These are phyloP conservation scores for Ophiocordyceps camponoti-rufipedis DNA, from an alignment of 2,329 filamentous ascomycete genomes.

Conservation along the genomic window DNA sequence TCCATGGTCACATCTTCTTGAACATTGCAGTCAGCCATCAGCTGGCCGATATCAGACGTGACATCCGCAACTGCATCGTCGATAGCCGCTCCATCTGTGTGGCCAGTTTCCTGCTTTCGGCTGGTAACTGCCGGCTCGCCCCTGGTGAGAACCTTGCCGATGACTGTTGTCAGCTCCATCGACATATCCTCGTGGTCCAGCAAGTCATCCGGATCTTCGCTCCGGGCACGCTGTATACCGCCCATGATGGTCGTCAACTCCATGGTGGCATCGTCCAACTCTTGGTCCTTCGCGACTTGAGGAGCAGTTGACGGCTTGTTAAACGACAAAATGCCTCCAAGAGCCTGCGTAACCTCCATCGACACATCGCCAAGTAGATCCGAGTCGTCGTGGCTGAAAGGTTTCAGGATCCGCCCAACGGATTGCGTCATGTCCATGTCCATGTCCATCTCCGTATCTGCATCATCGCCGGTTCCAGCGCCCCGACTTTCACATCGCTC, in stretches of 20 bases:
- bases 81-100: constrained; percentile 8
- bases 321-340: constrained; percentile 58
- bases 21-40: constrained; percentile 16
- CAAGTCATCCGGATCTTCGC: constrained; percentile 15
- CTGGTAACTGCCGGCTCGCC: constrained; percentile 7
- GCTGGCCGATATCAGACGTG: constrained; percentile 37
- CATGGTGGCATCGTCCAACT: constrained; percentile 39
- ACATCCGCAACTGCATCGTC: constrained; percentile 31
- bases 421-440: constrained; percentile 35
- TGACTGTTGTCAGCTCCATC: constrained; percentile 57
- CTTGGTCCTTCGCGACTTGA: neutral
- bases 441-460: constrained; percentile 12
- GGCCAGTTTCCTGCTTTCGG: constrained; percentile 8
- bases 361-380: constrained; percentile 52
- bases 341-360: constrained; percentile 79
- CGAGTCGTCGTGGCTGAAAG: constrained; percentile 22
- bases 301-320: constrained; percentile 1
- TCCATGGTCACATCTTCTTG: constrained; percentile 25
- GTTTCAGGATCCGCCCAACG: constrained; percentile 32
- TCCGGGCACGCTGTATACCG: constrained; percentile 32
- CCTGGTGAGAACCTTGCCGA: constrained; percentile 32
- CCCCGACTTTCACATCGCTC: constrained; percentile 9
- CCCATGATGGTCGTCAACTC: constrained; percentile 70
- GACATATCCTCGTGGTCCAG: constrained; percentile 51
- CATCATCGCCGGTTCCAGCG: constrained; percentile 5